These are phyloP conservation scores for Drechslerella dactyloides DNA, from an alignment of 2,329 filamentous ascomycete species.

Conservation along the genomic window DNA sequence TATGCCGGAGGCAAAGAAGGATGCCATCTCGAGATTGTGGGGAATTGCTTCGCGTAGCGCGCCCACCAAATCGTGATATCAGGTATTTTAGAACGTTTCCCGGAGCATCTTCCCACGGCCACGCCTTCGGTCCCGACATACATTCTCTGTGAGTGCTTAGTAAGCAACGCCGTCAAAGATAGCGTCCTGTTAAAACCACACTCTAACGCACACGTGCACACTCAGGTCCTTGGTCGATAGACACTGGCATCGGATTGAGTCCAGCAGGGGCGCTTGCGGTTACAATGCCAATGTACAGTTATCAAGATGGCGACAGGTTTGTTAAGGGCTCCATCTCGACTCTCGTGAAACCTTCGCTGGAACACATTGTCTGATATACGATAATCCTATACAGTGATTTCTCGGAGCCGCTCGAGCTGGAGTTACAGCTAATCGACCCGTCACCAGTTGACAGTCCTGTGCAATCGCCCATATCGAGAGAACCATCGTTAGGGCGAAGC, in stretches of 20 bases:
- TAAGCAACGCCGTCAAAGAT: too few relatives aligned
- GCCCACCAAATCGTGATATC: too few relatives aligned
- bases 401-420: neutral
- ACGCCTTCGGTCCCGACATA: too few relatives aligned
- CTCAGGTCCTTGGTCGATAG: too few relatives aligned
- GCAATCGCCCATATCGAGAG: neutral
- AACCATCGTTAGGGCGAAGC: neutral
- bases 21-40: neutral
- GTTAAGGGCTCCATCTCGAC: neutral
- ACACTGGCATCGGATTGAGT: too few relatives aligned
- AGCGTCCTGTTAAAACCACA: too few relatives aligned
- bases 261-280: too few relatives aligned
- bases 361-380: neutral
- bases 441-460: constrained; percentile 6
- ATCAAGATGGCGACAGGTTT: neutral
- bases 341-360: neutral
- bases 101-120: too few relatives aligned
- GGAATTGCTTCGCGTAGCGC: too few relatives aligned
- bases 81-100: too few relatives aligned
- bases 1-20: neutral
- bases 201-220: too few relatives aligned
- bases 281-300: neutral
- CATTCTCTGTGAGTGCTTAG: too few relatives aligned
- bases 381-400: neutral
- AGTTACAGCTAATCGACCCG: constrained; percentile 7